Evolutionary conservation across 2,329 filamentous ascomycete genomes (phyloP).

Genomic region (Rhinocladiella similis): DNA sequence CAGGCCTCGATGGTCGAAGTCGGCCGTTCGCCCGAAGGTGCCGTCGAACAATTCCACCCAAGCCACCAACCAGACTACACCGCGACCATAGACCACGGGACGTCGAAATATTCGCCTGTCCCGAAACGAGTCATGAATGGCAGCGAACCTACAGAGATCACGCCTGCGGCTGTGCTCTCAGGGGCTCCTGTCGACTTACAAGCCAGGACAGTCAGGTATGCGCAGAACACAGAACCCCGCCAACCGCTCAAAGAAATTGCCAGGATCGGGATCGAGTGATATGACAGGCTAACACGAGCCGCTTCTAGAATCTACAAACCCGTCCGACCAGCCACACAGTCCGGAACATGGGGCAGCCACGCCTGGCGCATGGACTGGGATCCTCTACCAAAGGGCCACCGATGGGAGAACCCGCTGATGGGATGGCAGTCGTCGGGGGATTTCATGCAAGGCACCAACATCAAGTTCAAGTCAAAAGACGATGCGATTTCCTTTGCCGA

Average conservation of each 20-base stretch:
- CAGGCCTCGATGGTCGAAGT: slow-evolving; percentile 46
- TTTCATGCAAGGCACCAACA: slow-evolving; percentile 87
- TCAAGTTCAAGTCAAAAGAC: slow-evolving; percentile 90
- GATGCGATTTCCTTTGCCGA: slow-evolving; percentile 93
- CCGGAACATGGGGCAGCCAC: slow-evolving; percentile 78
- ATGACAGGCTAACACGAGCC: slow-evolving; percentile 20
- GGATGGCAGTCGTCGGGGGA: slow-evolving; percentile 97
- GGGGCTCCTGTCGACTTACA: slow-evolving; percentile 93
- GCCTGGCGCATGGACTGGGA: slow-evolving; percentile 99
- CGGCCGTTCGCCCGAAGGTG: slow-evolving; percentile 43
- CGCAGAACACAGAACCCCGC: background rate
- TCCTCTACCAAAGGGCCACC: slow-evolving; percentile 82
- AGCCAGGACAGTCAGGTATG: slow-evolving; percentile 87
- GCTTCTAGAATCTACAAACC: slow-evolving; percentile 79
- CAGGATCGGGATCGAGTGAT: no score
- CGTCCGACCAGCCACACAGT: slow-evolving; percentile 93
- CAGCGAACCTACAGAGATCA: slow-evolving; percentile 72
- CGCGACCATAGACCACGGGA: slow-evolving; percentile 80
- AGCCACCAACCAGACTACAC: slow-evolving; percentile 79
- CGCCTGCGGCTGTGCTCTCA: slow-evolving; percentile 83
- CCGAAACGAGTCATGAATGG: slow-evolving; percentile 89
- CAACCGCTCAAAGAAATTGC: background rate
- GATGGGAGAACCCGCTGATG: slow-evolving; percentile 98
- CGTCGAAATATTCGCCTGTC: slow-evolving; percentile 87
- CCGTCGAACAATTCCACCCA: slow-evolving; percentile 51